Percentiles rank a stretch among this genome's conserved stretches.
These are phyloP conservation scores for Jamesozyma piceae DNA, from an alignment of 805 yeast species.

Conservation along the genomic window DNA sequence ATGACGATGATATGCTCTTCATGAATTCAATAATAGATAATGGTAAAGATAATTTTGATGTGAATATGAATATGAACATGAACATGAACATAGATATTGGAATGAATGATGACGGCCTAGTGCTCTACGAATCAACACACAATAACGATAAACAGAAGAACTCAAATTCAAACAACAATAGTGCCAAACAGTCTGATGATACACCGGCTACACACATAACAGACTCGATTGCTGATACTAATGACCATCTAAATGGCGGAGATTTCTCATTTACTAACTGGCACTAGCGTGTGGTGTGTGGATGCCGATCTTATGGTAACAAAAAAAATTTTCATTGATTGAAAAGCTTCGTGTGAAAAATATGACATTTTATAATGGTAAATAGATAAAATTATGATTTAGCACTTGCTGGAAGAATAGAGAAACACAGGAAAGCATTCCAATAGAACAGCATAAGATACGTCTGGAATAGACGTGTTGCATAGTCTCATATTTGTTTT, in stretches of 20 bases:
- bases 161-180: not conserved
- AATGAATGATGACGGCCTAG: not conserved
- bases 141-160: not conserved
- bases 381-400: too few relatives aligned
- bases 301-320: not conserved
- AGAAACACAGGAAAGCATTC: not conserved
- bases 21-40: constrained; percentile 6
- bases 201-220: not conserved
- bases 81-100: constrained; percentile 2
- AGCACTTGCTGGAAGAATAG: not conserved
- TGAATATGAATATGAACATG: constrained; percentile 3
- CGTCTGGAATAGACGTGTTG: not conserved
- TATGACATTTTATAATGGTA: not conserved
- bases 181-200: not conserved
- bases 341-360: not conserved
- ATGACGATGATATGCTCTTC: constrained; percentile 6
- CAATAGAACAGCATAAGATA: not conserved
- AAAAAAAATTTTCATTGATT: not conserved
- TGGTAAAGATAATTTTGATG: constrained; percentile 3
- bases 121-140: not conserved
- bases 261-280: constrained; percentile 1
- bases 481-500: too few relatives aligned
- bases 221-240: not conserved
- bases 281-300: constrained; percentile 1
- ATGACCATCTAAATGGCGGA: not conserved